These are phyloP conservation scores for Monosporascus sp. DNA, from an alignment of 2,329 filamentous ascomycete genomes.

Conservation along the genomic window DNA sequence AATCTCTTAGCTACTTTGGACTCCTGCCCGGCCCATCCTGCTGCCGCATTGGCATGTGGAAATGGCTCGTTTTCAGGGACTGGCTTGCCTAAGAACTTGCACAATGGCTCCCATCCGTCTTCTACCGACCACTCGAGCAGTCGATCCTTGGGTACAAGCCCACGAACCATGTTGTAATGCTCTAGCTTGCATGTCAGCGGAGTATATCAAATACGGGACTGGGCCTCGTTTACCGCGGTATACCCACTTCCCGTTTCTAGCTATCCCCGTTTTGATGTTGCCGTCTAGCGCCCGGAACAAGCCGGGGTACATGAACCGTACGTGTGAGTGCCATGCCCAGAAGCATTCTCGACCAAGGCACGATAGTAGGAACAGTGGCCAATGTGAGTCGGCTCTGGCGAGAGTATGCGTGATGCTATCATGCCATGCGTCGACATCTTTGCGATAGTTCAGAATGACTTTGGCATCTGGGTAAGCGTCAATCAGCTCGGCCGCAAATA, in stretches of 20 bases:
- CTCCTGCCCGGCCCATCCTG: too few relatives aligned
- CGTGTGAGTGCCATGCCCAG: slow-evolving; percentile 27
- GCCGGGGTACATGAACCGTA: slow-evolving; percentile 24
- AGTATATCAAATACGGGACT: too few relatives aligned
- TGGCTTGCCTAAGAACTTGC: slow-evolving; percentile 9
- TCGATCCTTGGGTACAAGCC: background rate
- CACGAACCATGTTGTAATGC: background rate
- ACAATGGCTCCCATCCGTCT: background rate
- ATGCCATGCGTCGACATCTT: slow-evolving; percentile 37
- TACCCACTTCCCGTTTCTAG: slow-evolving; percentile 23
- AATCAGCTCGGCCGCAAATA: slow-evolving; percentile 38
- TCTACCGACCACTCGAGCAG: background rate
- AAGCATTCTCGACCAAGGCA: slow-evolving; percentile 24
- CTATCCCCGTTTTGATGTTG: slow-evolving; percentile 19
- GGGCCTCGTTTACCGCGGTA: slow-evolving; percentile 14
- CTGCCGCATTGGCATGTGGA: background rate
- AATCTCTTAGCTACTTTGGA: too few relatives aligned
- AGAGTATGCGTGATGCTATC: slow-evolving; percentile 23
- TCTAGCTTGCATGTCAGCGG: background rate
- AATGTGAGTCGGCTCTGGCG: slow-evolving; percentile 17
- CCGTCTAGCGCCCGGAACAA: slow-evolving; percentile 25
- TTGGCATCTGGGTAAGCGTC: slow-evolving; percentile 43
- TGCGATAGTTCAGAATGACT: slow-evolving; percentile 36
- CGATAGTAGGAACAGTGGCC: slow-evolving; percentile 23
- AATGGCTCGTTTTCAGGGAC: background rate